phyloP scores from a whole-genome alignment of 805 yeast genomes.

The Ogataea ramenticola region DNA sequence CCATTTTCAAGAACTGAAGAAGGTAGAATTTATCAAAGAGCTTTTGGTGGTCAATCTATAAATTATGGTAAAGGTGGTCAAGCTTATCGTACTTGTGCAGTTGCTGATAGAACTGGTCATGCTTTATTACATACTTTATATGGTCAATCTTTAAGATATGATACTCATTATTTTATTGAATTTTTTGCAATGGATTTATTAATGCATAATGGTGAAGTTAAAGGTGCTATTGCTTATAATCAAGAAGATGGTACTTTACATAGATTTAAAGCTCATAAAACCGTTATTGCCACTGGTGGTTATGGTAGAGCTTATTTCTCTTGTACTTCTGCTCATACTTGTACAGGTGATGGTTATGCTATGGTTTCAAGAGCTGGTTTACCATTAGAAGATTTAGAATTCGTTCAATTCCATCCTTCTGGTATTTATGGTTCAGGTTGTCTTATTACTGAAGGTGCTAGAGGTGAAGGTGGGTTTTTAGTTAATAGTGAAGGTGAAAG shows the following conservation, averaged over 20 bases:
- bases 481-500: slow-evolving; percentile 97
- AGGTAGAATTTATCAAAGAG: slow-evolving; percentile 97
- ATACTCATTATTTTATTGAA: slow-evolving; percentile 97
- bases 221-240: slow-evolving; percentile 95
- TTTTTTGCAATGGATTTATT: slow-evolving; percentile 91
- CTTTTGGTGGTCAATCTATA: slow-evolving; percentile 96
- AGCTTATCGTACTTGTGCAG: slow-evolving; percentile 99
- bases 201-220: slow-evolving; percentile 93
- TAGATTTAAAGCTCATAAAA: slow-evolving; percentile 94
- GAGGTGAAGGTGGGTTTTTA: slow-evolving; percentile 99
- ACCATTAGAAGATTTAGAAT: slow-evolving; percentile 95
- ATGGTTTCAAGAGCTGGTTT: slow-evolving; percentile 98
- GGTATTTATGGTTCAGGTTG: slow-evolving; percentile 99
- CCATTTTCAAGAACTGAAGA: slow-evolving; percentile 96
- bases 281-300: slow-evolving; percentile 97
- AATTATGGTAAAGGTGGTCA: slow-evolving; percentile 98
- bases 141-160: slow-evolving; percentile 94
- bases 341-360: slow-evolving; percentile 99
- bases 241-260: slow-evolving; percentile 98
- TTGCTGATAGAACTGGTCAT: slow-evolving; percentile 98
- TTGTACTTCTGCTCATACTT: slow-evolving; percentile 98
- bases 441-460: slow-evolving; percentile 97
- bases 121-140: slow-evolving; percentile 92
- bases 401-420: slow-evolving; percentile 98
- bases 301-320: slow-evolving; percentile 98